phyloP scores from a whole-genome alignment of 164 flowering plant genomes.

The Macadamia tetraphylla region DNA sequence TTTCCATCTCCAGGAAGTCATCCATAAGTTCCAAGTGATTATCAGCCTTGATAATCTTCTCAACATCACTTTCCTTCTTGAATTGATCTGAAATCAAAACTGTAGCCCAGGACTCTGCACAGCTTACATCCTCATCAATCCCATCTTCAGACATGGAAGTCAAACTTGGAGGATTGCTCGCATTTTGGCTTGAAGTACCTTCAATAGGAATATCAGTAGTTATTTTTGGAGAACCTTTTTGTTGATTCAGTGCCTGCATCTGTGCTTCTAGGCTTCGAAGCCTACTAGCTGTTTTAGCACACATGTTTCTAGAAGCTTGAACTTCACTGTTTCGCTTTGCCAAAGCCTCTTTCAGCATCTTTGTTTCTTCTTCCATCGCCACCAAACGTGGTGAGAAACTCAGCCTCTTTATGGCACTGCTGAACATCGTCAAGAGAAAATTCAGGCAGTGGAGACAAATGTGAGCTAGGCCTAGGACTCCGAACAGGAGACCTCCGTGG shows the following conservation, averaged over 20 bases:
- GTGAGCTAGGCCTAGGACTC: constrained; percentile 45
- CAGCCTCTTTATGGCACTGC: constrained; percentile 71
- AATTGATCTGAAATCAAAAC: constrained; percentile 46
- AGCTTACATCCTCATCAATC: constrained; percentile 62
- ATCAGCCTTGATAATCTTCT: constrained; percentile 43
- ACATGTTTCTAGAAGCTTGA: constrained; percentile 76
- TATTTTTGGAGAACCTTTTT: constrained; percentile 31
- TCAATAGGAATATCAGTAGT: constrained; percentile 32
- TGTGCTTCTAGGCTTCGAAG: constrained; percentile 78
- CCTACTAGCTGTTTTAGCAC: constrained; percentile 72
- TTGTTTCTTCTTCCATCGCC: constrained; percentile 94
- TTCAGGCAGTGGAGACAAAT: constrained; percentile 42
- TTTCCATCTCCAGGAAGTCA: constrained; percentile 98
- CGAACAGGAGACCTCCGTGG: constrained; percentile 61
- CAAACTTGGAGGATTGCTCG: constrained; percentile 71
- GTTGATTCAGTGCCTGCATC: constrained; percentile 34
- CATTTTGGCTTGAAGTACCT: constrained; percentile 41
- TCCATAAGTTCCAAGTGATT: constrained; percentile 77
- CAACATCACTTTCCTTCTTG: constrained; percentile 50
- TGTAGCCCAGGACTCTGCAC: constrained; percentile 75
- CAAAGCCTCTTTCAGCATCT: constrained; percentile 96
- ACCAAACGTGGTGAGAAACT: constrained; percentile 68
- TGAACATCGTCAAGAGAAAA: constrained; percentile 54
- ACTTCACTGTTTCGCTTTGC: constrained; percentile 83
- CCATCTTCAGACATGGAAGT: constrained; percentile 91